These are phyloP conservation scores for Tulasnella calospora DNA, from an alignment of 768 basidiomycete genomes.

Conservation along the genomic window DNA sequence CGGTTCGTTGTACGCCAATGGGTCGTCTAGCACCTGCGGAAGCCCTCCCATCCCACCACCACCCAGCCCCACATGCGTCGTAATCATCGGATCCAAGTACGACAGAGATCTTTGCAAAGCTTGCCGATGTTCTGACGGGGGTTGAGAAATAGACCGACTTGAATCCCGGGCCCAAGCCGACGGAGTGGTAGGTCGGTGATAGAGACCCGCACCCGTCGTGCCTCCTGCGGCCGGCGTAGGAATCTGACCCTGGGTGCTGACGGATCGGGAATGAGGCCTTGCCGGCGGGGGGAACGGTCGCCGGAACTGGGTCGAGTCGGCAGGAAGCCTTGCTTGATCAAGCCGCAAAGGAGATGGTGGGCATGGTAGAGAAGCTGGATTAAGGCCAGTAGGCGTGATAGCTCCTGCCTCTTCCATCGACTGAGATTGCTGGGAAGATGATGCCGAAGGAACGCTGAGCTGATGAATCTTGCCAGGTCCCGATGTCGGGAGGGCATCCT, in stretches of 20 bases:
- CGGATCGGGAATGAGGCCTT: conserved; percentile 21
- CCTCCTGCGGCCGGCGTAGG: background rate
- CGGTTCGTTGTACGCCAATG: conserved; percentile 21
- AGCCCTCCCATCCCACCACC: background rate
- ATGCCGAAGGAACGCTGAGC: background rate
- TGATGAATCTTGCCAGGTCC: background rate
- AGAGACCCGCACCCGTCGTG: background rate
- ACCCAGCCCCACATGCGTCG: conserved; percentile 7
- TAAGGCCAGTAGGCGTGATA: conserved; percentile 15
- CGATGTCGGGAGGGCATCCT: background rate
- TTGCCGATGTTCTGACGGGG: conserved; percentile 25
- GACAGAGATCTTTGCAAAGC: conserved; percentile 22
- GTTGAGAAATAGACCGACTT: conserved; percentile 25
- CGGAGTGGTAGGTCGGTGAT: conserved; percentile 5
- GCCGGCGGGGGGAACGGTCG: conserved; percentile 3
- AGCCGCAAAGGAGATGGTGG: conserved; percentile 18
- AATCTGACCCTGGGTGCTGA: conserved; percentile 6
- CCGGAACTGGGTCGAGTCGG: background rate
- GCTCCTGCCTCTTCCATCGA: conserved; percentile 15
- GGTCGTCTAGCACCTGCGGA: conserved; percentile 8
- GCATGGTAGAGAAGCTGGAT: conserved; percentile 21
- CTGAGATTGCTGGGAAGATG: background rate
- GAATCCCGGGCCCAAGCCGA: conserved; percentile 19
- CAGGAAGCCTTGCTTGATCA: background rate
- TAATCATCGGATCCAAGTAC: conserved; percentile 22